A percentile compares a stretch with the other conserved stretches of the same genome.
Evolutionary conservation across 768 basidiomycete species (phyloP).

Genomic region (Lentinula boryana): DNA sequence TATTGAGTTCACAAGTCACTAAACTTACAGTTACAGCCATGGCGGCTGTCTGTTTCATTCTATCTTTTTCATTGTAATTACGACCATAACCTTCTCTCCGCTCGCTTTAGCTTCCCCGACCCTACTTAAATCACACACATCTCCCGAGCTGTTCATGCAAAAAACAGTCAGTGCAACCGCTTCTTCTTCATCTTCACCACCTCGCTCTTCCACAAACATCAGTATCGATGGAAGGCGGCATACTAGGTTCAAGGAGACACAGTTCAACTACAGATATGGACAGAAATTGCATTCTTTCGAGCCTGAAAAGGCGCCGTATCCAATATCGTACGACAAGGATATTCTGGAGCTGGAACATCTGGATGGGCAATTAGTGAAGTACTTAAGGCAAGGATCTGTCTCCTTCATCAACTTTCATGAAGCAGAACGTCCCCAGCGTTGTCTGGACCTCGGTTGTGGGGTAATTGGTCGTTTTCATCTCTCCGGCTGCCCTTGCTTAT

Average conservation of each 20-base stretch:
- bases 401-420: slow-evolving; percentile 51
- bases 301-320: slow-evolving; percentile 76
- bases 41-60: not conserved
- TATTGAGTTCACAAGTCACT: not conserved
- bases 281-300: slow-evolving; percentile 63
- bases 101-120: not conserved
- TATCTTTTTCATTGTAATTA: not conserved
- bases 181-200: slow-evolving; percentile 20
- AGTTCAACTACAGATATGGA: slow-evolving; percentile 55
- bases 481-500: slow-evolving; percentile 3
- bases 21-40: not conserved
- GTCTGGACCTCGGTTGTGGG: slow-evolving; percentile 70
- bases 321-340: slow-evolving; percentile 61
- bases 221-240: slow-evolving; percentile 31
- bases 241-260: slow-evolving; percentile 44
- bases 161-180: slow-evolving; percentile 12
- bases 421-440: slow-evolving; percentile 42
- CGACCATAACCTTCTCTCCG: not conserved
- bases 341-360: slow-evolving; percentile 65
- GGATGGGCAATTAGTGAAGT: slow-evolving; percentile 43
- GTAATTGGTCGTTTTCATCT: slow-evolving; percentile 32
- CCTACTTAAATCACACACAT: not conserved
- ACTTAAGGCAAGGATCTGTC: slow-evolving; percentile 44
- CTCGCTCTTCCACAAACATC: slow-evolving; percentile 13
- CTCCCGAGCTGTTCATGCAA: slow-evolving; percentile 13